Conservation (phyloP, 306 rosid genomes). For the Fagus sylvatica region DNA sequence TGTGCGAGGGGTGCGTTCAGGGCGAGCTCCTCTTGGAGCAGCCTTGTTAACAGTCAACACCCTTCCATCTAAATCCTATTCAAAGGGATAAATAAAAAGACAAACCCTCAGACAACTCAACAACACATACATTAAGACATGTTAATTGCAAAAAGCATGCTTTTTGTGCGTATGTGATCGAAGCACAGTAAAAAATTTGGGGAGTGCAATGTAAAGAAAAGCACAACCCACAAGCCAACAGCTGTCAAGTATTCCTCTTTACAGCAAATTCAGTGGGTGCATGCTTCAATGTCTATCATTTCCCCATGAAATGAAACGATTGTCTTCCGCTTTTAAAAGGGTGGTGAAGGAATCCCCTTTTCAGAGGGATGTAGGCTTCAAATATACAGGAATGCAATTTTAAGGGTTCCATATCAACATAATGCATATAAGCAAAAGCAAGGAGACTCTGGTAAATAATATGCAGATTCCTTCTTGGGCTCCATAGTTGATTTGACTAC, state of each 20-base stretch:
- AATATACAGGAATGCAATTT: neutral
- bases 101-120: slow-evolving; percentile 12
- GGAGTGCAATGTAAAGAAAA: neutral
- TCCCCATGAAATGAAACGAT: neutral
- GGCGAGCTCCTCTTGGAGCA: slow-evolving; percentile 72
- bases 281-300: neutral
- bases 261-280: neutral
- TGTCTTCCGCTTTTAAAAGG: neutral
- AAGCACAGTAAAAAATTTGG: neutral
- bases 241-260: neutral
- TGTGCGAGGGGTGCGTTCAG: slow-evolving; percentile 60
- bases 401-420: neutral
- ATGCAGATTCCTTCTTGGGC: neutral
- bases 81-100: neutral
- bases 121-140: neutral
- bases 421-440: neutral
- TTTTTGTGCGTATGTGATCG: neutral
- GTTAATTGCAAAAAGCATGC: neutral
- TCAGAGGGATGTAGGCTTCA: neutral
- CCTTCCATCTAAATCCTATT: slow-evolving; percentile 78
- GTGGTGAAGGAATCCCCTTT: neutral
- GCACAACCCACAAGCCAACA: neutral
- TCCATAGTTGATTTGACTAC: neutral
- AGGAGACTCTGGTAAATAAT: neutral
- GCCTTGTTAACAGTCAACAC: slow-evolving; percentile 85